Conservation (phyloP, 768 basidiomycete species). For the Amyloporia xantha region DNA sequence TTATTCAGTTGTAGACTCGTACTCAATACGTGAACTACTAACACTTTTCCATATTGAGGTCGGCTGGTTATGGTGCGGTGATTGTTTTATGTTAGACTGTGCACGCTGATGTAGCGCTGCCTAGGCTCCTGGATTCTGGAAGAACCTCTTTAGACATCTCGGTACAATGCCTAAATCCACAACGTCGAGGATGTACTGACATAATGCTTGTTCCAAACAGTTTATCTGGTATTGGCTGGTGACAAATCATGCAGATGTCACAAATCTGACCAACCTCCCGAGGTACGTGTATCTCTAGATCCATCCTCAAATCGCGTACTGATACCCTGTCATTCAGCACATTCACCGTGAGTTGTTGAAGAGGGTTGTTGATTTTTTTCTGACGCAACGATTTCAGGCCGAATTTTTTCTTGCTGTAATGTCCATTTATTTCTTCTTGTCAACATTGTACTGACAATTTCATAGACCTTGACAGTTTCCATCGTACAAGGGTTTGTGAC, state of each 20-base stretch:
- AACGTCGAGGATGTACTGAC: too few species aligned
- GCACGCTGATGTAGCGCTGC: too few species aligned
- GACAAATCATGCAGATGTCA: background rate
- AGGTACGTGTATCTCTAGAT: background rate
- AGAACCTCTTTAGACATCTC: background rate
- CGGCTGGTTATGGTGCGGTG: too few species aligned
- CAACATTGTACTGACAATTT: too few species aligned
- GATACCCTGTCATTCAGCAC: background rate
- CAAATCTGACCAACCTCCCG: background rate
- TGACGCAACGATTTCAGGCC: background rate
- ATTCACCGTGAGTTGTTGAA: background rate
- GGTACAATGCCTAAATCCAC: too few species aligned
- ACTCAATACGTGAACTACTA: too few species aligned
- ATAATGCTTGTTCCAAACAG: too few species aligned
- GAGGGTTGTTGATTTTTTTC: background rate
- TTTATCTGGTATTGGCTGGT: slow-evolving; percentile 1
- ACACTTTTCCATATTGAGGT: too few species aligned
- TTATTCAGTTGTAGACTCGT: too few species aligned
- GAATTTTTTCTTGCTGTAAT: slow-evolving; percentile 1
- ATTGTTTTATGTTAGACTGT: too few species aligned
- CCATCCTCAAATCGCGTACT: background rate
- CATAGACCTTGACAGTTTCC: background rate
- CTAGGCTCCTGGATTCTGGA: background rate
- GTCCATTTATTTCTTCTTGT: background rate
- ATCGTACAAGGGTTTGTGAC: slow-evolving; percentile 1